Evolutionary conservation across 768 basidiomycete genomes (phyloP), one percentile per base, ranked within the genome.

Genomic region (Artomyces pyxidatus): DNA sequence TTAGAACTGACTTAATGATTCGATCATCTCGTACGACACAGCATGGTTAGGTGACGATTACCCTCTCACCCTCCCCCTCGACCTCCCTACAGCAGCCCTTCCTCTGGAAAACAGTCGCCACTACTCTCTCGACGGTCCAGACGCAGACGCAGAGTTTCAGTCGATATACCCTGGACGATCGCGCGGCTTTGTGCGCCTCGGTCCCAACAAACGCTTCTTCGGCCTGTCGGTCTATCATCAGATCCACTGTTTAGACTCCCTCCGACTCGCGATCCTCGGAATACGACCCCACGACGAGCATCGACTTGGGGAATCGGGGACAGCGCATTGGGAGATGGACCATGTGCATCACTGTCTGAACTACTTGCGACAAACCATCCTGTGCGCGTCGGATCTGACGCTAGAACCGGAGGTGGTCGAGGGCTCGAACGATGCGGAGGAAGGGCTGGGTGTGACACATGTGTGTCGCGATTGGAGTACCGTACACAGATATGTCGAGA

Each of bases 271-370:
- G 5, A 56, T 65, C 35, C 54, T 60, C 12, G 50, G 45, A 4
- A 40, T 43, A 3, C 40, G 9, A 2, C 40, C 43, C 1, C 49
- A 41, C 16, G 27, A 26, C 37, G 19, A 21, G 26, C n/a, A 38
- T 28, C 40, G 44, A 12, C 28, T 29, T n/a, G 39, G 27, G 26
- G 40, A 32, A 40, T 17, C 50, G 5, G 47, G 45, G 22, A 19
- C 47, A 11, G 57, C n/a, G n/a, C n/a, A n/a, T n/a, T n/a, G 48
- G 19, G 30, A 40, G n/a, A 48, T 47, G 12, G 55, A 56, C 38
- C 65, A 65, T 45, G 55, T 59, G 3, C 54, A 59, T 25, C 67
- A 67, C 39, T 68, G 67, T 48, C 56, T 67, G 30, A 63, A 66
- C 47, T 63, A 66, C 26, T 45, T 68, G 6, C 48, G 65, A 5